Evolutionary conservation across 306 rosid genomes (phyloP).

Genomic region (Notholithocarpus densiflorus): DNA sequence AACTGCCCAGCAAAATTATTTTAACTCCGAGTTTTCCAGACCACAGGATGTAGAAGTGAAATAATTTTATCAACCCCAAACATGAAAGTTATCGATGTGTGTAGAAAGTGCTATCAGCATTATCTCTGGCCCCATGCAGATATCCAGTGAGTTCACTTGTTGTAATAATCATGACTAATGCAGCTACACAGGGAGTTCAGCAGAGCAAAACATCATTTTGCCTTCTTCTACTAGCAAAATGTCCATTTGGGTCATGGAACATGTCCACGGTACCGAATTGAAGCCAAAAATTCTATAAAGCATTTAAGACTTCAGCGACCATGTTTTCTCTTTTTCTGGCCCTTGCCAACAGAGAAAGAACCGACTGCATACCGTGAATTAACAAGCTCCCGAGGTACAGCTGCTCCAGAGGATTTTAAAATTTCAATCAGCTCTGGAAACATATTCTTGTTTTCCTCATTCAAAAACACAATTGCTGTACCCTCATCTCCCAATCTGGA

Average conservation of each 20-base stretch:
- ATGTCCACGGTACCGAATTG: not conserved
- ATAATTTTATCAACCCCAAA: not conserved
- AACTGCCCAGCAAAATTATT: not conserved
- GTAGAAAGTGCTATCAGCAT: not conserved
- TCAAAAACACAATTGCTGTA: constrained; percentile 62
- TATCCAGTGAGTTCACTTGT: not conserved
- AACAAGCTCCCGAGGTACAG: constrained; percentile 65
- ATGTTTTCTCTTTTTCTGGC: constrained; percentile 43
- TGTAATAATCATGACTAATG: not conserved
- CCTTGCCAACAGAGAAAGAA: constrained; percentile 32
- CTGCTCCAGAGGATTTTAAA: constrained; percentile 63
- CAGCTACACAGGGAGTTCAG: not conserved
- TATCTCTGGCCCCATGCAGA: not conserved
- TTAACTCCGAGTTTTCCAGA: not conserved
- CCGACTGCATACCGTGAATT: constrained; percentile 37
- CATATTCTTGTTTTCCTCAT: constrained; percentile 61
- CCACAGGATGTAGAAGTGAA: not conserved
- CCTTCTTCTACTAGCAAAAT: not conserved
- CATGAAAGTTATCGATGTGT: not conserved
- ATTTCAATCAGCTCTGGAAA: constrained; percentile 54
- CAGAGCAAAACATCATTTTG: not conserved
- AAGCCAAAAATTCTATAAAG: not conserved
- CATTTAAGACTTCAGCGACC: constrained; percentile 10
- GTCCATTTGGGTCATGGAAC: not conserved
- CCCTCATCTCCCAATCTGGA: constrained; percentile 91